phyloP scores from a whole-genome alignment of 2,329 filamentous ascomycete species.

The Simplicillium sp. region DNA sequence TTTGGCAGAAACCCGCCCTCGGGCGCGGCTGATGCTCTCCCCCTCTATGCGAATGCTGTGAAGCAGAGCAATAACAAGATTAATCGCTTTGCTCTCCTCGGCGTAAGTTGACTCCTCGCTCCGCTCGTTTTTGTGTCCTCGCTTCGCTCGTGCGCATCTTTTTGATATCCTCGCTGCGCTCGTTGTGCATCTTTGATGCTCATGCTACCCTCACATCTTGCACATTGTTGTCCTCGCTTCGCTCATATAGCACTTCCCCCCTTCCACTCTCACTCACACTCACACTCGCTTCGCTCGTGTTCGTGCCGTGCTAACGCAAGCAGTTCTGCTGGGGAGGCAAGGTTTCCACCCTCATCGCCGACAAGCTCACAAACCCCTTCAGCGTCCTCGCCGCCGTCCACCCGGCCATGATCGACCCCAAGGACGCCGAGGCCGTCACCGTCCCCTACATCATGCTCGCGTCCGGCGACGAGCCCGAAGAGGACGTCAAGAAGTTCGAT shows the following conservation, averaged over 20 bases:
- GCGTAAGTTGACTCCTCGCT: slow-evolving; percentile 42
- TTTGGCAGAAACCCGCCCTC: slow-evolving; percentile 41
- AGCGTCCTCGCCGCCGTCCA: slow-evolving; percentile 41
- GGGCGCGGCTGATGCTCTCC: slow-evolving; percentile 38
- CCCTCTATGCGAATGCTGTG: slow-evolving; percentile 44
- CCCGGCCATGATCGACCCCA: slow-evolving; percentile 54
- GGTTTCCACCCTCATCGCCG: slow-evolving; percentile 43
- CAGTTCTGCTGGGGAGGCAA: slow-evolving; percentile 66
- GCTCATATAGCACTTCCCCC: no score
- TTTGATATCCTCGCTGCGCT: no score
- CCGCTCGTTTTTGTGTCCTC: no score
- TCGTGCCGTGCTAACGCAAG: background rate
- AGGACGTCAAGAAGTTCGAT: slow-evolving; percentile 47
- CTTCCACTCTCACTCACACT: no score
- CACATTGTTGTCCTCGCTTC: no score
- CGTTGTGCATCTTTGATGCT: no score
- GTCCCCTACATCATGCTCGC: slow-evolving; percentile 55
- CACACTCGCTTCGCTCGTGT: no score
- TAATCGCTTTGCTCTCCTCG: slow-evolving; percentile 50
- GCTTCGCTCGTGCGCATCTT: background rate
- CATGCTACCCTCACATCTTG: no score
- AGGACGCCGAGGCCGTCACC: slow-evolving; percentile 49
- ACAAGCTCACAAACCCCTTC: slow-evolving; percentile 45
- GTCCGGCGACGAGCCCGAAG: slow-evolving; percentile 52
- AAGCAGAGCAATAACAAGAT: slow-evolving; percentile 43